Conservation (phyloP, 1,139 yeast genomes). For the Hemisphaericaspora lyxosophila region DNA sequence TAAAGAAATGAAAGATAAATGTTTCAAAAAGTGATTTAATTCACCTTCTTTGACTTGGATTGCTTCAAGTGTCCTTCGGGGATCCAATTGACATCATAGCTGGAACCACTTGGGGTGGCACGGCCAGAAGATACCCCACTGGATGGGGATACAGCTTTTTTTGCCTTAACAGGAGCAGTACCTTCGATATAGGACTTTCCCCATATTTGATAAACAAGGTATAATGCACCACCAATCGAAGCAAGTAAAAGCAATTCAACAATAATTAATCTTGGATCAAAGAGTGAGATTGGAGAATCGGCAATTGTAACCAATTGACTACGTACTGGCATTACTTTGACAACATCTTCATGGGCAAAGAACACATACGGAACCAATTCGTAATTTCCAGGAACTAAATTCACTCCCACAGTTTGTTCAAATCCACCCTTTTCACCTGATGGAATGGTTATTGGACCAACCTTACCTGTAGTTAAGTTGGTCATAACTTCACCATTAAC, state of each 20-base stretch:
- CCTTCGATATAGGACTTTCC: slow-evolving; percentile 43
- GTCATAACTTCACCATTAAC: slow-evolving; percentile 50
- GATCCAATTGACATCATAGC: slow-evolving; percentile 34
- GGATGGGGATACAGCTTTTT: slow-evolving; percentile 24
- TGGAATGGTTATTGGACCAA: slow-evolving; percentile 60
- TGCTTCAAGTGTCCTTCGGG: slow-evolving; percentile 36
- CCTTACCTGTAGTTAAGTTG: slow-evolving; percentile 62
- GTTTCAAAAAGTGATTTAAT: slow-evolving; percentile 10
- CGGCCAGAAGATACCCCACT: slow-evolving; percentile 27
- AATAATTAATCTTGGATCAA: slow-evolving; percentile 70
- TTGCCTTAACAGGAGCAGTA: slow-evolving; percentile 34
- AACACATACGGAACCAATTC: slow-evolving; percentile 61
- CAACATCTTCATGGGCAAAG: slow-evolving; percentile 50
- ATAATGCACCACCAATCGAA: slow-evolving; percentile 52
- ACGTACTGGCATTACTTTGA: slow-evolving; percentile 58
- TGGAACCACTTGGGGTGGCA: slow-evolving; percentile 31
- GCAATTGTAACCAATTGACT: slow-evolving; percentile 57
- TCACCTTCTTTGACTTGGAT: slow-evolving; percentile 31
- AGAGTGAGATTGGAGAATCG: slow-evolving; percentile 69
- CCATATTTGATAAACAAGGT: slow-evolving; percentile 45
- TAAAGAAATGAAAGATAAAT: neutral
- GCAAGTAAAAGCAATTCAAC: slow-evolving; percentile 56
- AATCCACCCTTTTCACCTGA: slow-evolving; percentile 51
- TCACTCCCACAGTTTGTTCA: slow-evolving; percentile 55
- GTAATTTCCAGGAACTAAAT: slow-evolving; percentile 59